Conservation (phyloP, 2,329 filamentous ascomycete species). For the Didymella pomorum region DNA sequence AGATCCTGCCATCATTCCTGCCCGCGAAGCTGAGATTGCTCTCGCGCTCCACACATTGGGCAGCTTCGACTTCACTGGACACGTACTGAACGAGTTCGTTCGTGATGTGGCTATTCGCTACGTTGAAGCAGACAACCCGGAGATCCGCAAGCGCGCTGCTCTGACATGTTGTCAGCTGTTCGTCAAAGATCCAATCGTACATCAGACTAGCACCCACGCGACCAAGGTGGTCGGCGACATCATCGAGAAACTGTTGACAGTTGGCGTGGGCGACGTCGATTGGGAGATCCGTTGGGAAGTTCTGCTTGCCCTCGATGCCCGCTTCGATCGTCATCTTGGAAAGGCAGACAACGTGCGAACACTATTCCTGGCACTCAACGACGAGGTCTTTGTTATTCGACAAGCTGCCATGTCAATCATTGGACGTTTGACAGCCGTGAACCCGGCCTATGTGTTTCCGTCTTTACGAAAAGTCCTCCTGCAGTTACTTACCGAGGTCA, state of each 20-base stretch:
- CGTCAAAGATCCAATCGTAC: conserved; percentile 94
- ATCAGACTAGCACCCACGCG: conserved; percentile 95
- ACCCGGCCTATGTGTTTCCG: conserved; percentile 97
- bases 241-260: conserved; percentile 93
- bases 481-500: conserved; percentile 93
- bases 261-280: conserved; percentile 90
- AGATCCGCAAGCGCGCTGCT: conserved; percentile 92
- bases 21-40: conserved; percentile 84
- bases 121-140: conserved; percentile 92
- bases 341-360: conserved; percentile 98
- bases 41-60: conserved; percentile 92
- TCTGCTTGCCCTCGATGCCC: conserved; percentile 84
- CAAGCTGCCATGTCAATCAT: conserved; percentile 97
- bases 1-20: conserved; percentile 81
- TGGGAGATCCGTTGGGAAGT: conserved; percentile 89
- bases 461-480: conserved; percentile 93
- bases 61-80: conserved; percentile 91
- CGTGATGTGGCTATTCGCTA: conserved; percentile 98
- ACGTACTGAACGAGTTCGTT: conserved; percentile 97
- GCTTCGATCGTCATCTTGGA: conserved; percentile 95
- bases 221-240: conserved; percentile 98
- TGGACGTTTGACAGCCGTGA: conserved; percentile 86
- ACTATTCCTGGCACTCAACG: conserved; percentile 92
- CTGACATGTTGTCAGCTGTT: conserved; percentile 98
- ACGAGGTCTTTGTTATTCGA: conserved; percentile 89